phyloP scores from a whole-genome alignment of 495 filamentous ascomycete genomes.

The Mycothermus thermophilus region DNA sequence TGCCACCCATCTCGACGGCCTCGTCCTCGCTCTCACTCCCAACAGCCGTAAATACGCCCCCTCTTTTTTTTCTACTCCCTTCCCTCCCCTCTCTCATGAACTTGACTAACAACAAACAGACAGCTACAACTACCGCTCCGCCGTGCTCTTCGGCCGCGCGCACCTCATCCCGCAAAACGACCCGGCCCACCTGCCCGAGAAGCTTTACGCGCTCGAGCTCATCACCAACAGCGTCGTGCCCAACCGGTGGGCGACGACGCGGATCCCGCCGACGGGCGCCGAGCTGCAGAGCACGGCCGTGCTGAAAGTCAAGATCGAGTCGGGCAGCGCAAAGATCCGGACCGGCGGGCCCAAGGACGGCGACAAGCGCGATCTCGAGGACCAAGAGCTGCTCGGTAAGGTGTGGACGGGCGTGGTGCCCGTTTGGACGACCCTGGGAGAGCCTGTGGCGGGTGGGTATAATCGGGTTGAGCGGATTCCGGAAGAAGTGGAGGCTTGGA shows the following conservation, averaged over 20 bases:
- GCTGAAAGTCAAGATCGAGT: conserved; percentile 51
- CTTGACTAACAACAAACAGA: conserved; percentile 39
- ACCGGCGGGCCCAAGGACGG: conserved; percentile 56
- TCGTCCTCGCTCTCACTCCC: conserved; percentile 65
- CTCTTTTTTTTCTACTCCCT: neutral
- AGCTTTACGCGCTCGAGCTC: conserved; percentile 68
- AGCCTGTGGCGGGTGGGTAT: conserved; percentile 50
- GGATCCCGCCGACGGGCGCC: conserved; percentile 55
- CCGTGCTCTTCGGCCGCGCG: conserved; percentile 65
- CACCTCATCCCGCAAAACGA: too few relatives aligned
- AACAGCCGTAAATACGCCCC: conserved; percentile 20
- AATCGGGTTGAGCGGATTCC: conserved; percentile 49
- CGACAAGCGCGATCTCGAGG: conserved; percentile 51
- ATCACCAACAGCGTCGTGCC: conserved; percentile 64
- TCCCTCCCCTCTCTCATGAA: neutral
- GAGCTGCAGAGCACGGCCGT: conserved; percentile 72
- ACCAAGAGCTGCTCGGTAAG: conserved; percentile 42
- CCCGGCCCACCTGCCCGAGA: conserved; percentile 53
- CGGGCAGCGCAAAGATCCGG: conserved; percentile 69
- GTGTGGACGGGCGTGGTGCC: conserved; percentile 85
- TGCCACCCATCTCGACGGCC: conserved; percentile 52
- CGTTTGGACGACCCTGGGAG: conserved; percentile 48
- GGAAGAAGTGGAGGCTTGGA: conserved; percentile 46
- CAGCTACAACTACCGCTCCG: conserved; percentile 83
- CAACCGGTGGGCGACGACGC: conserved; percentile 53